Percentiles rank a stretch among this genome's conserved stretches.
These are phyloP conservation scores for Yamagishiella unicocca DNA, from an alignment of 139 green algal genomes.

Conservation along the genomic window DNA sequence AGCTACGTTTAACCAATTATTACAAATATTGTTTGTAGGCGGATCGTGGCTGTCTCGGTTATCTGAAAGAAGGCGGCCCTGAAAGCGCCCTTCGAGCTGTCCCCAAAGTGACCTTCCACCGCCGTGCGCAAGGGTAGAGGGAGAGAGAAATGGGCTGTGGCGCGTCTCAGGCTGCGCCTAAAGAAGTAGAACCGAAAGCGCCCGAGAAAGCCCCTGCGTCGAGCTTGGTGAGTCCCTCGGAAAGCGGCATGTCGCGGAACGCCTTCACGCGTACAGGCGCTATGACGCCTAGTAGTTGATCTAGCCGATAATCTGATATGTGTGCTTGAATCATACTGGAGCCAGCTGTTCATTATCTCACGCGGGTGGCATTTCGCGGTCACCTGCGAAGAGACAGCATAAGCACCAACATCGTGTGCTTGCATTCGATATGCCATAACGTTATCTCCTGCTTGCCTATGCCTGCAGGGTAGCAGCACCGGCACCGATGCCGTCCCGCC, in stretches of 20 bases:
- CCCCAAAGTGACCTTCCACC: neutral
- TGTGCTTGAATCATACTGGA: neutral
- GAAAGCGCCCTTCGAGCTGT: neutral
- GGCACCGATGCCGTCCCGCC: neutral
- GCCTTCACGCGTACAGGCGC: neutral
- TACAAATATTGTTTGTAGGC: no score
- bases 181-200: neutral
- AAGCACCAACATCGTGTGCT: neutral
- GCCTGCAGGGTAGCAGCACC: neutral
- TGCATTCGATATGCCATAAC: neutral
- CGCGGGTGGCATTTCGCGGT: neutral
- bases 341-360: neutral
- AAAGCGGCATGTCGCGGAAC: neutral
- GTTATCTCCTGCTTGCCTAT: neutral
- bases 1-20: no score
- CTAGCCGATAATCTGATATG: neutral
- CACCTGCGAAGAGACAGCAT: neutral
- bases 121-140: neutral
- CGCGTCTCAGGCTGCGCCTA: slow-evolving; percentile 1
- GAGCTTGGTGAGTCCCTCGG: neutral
- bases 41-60: no score
- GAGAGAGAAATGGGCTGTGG: slow-evolving; percentile 1
- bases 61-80: no score
- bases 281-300: neutral
- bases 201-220: neutral